A percentile compares a stretch with the other conserved stretches of the same genome.
phyloP scores from a whole-genome alignment of 805 yeast species.

The Spathaspora sp. region DNA sequence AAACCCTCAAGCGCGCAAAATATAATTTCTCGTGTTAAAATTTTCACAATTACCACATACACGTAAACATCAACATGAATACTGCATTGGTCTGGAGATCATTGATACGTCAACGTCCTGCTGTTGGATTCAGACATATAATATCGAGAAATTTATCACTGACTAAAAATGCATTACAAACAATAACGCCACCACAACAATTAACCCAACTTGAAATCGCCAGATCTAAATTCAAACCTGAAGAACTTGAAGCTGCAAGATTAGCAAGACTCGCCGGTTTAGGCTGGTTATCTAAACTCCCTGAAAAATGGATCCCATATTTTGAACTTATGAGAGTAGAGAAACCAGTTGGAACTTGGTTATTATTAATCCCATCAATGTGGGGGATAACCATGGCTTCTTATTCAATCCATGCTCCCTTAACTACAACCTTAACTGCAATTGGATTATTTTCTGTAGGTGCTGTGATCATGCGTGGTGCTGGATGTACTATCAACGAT shows the following conservation, averaged over 20 bases:
- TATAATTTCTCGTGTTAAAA: background rate
- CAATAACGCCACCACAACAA: background rate
- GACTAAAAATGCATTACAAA: background rate
- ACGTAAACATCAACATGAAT: background rate
- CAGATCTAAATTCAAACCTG: slow-evolving; percentile 23
- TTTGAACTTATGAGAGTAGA: slow-evolving; percentile 90
- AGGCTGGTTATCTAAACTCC: slow-evolving; percentile 56
- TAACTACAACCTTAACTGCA: slow-evolving; percentile 57
- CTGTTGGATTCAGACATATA: background rate
- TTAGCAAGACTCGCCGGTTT: slow-evolving; percentile 43
- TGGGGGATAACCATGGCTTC: slow-evolving; percentile 96
- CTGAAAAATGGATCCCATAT: slow-evolving; percentile 77
- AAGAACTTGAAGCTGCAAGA: slow-evolving; percentile 49
- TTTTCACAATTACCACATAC: background rate
- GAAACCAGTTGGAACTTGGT: slow-evolving; percentile 93
- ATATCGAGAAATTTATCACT: background rate
- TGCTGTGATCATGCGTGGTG: slow-evolving; percentile 90
- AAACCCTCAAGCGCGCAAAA: background rate
- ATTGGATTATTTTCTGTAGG: slow-evolving; percentile 77
- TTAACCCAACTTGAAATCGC: slow-evolving; percentile 4
- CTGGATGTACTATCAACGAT: slow-evolving; percentile 96
- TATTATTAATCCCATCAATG: slow-evolving; percentile 77
- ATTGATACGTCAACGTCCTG: background rate
- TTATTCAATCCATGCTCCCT: slow-evolving; percentile 63
- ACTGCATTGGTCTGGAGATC: background rate